These are phyloP conservation scores for Leishmania amazonensis DNA, from an alignment of 208 protist genomes.

Conservation along the genomic window DNA sequence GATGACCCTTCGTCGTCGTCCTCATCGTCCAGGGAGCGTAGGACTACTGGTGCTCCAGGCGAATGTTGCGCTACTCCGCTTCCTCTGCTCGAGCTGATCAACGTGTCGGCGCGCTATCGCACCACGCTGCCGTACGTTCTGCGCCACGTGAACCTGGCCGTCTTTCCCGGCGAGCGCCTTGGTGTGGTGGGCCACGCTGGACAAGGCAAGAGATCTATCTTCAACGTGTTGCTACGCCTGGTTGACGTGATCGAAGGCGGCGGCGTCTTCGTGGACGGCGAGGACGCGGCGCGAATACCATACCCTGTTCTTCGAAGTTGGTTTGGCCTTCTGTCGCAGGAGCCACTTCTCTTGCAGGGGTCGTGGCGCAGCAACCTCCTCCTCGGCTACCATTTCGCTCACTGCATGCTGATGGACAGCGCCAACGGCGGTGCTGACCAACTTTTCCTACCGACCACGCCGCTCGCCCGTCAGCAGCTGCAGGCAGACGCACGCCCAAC, in stretches of 20 bases:
- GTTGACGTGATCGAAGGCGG: constrained; percentile 81
- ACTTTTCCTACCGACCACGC: constrained; percentile 3
- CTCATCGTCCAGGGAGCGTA: constrained; percentile 3
- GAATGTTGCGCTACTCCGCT: constrained; percentile 14
- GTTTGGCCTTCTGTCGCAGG: constrained; percentile 98
- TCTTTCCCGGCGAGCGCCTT: constrained; percentile 53
- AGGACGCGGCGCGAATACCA: constrained; percentile 86
- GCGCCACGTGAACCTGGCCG: constrained; percentile 42
- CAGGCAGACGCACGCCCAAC: not conserved
- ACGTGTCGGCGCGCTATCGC: constrained; percentile 65
- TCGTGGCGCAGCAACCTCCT: constrained; percentile 95
- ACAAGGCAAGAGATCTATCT: constrained; percentile 70
- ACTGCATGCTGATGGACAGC: constrained; percentile 19
- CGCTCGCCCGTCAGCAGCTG: constrained; percentile 8
- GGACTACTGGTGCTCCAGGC: not conserved
- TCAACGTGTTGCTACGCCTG: constrained; percentile 63
- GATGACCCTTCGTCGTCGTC: not conserved
- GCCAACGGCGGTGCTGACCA: constrained; percentile 18
- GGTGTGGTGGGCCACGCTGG: constrained; percentile 68
- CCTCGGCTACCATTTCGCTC: constrained; percentile 35
- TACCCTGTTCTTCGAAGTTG: constrained; percentile 90
- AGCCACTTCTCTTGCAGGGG: constrained; percentile 94
- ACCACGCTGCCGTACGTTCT: constrained; percentile 53
- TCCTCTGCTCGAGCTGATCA: constrained; percentile 55
- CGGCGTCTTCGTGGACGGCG: constrained; percentile 89